phyloP scores from a whole-genome alignment of 2,329 filamentous ascomycete species.

The Pseudopithomyces maydicus region DNA sequence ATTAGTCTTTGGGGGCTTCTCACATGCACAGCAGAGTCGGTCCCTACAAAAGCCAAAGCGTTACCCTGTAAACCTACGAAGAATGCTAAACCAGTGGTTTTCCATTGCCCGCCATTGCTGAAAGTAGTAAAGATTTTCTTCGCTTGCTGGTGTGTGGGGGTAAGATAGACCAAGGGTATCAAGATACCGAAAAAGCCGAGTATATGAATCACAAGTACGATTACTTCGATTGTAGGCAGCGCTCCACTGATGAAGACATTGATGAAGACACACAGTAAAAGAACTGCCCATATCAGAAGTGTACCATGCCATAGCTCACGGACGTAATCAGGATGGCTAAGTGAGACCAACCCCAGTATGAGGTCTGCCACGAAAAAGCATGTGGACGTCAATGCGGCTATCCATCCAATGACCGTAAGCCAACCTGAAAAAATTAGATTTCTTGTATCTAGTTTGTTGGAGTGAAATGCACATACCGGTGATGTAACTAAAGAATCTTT shows the following conservation, averaged over 20 bases:
- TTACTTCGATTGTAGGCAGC: constrained; percentile 56
- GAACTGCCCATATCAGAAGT: constrained; percentile 53
- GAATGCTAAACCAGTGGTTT: constrained; percentile 50
- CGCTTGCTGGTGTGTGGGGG: constrained; percentile 46
- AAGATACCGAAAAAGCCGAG: constrained; percentile 59
- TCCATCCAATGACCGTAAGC: constrained; percentile 53
- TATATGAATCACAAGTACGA: constrained; percentile 57
- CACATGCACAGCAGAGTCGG: constrained; percentile 45
- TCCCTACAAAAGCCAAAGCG: constrained; percentile 46
- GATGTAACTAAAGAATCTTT: constrained; percentile 53
- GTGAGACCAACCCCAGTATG: constrained; percentile 36
- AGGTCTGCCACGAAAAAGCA: constrained; percentile 43
- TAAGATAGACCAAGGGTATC: constrained; percentile 45
- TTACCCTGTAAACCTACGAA: constrained; percentile 50
- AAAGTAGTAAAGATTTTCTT: constrained; percentile 54
- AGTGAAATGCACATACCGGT: constrained; percentile 30
- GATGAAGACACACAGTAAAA: constrained; percentile 48
- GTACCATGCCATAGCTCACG: constrained; percentile 57
- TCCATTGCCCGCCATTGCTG: constrained; percentile 53
- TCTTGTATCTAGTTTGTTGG: background rate
- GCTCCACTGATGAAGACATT: constrained; percentile 55
- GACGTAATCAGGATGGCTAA: constrained; percentile 47
- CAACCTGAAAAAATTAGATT: constrained; percentile 41
- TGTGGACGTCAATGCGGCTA: constrained; percentile 44
- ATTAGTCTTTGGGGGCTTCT: constrained; percentile 3